These are phyloP conservation scores for Cunninghamia lanceolata DNA, from an alignment of 75 land plant genomes.

Conservation along the genomic window DNA sequence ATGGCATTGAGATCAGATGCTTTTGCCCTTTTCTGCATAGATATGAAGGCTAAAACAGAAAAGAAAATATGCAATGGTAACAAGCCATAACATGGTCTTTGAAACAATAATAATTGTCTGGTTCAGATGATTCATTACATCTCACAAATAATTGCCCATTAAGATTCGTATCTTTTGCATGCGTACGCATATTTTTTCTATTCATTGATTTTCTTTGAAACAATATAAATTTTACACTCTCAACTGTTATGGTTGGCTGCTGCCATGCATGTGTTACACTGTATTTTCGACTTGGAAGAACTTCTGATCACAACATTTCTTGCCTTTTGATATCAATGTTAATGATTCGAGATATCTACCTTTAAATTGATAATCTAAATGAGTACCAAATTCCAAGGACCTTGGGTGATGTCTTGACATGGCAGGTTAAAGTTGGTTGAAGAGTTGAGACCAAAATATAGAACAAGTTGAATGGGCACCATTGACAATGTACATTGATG, in stretches of 20 bases:
- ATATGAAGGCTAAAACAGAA: neutral
- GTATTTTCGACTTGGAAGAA: neutral
- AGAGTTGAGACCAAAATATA: neutral
- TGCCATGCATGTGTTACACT: neutral
- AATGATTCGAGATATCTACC: neutral
- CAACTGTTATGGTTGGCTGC: neutral
- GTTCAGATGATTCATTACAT: neutral
- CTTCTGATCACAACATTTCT: neutral
- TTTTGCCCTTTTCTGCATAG: neutral
- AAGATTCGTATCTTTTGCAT: neutral
- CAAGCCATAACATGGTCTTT: neutral
- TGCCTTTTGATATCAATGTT: too few species aligned
- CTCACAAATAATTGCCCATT: neutral
- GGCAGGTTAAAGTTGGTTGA: neutral
- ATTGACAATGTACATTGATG: neutral
- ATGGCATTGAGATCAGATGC: neutral
- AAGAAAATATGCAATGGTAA: neutral
- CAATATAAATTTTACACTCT: neutral
- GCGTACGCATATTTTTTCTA: neutral
- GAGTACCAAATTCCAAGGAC: neutral
- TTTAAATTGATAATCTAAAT: neutral
- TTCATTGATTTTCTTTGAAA: neutral
- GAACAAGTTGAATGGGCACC: neutral
- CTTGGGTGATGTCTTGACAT: neutral
- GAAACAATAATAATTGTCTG: neutral